A percentile compares a stretch with the other conserved stretches of the same genome.
Evolutionary conservation across 495 filamentous ascomycete genomes (phyloP).

Genomic region (Daldinia bambusicola): DNA sequence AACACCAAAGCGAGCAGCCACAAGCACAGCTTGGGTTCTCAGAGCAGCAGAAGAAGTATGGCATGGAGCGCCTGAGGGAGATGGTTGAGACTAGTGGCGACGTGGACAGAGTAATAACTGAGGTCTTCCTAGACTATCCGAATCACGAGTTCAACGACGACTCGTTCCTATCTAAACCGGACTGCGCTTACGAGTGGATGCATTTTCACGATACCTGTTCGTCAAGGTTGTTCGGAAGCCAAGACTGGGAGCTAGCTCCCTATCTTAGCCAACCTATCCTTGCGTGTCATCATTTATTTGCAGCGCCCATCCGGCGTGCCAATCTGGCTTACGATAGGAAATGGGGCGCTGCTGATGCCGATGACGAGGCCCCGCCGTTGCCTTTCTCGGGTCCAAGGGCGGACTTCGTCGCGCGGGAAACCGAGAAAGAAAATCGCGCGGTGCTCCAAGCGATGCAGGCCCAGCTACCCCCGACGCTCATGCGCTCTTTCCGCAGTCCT

Average conservation of each 20-base stretch:
- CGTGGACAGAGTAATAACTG: constrained; percentile 82
- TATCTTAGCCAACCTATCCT: constrained; percentile 88
- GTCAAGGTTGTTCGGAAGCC: constrained; percentile 73
- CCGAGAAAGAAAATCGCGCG: constrained; percentile 71
- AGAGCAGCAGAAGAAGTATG: constrained; percentile 78
- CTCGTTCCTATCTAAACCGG: constrained; percentile 86
- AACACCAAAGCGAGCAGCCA: constrained; percentile 56
- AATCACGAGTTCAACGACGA: constrained; percentile 92
- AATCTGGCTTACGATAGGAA: constrained; percentile 50
- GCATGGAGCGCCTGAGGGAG: constrained; percentile 81
- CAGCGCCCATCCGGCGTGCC: constrained; percentile 64
- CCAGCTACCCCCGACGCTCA: constrained; percentile 68
- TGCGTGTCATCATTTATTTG: constrained; percentile 93
- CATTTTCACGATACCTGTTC: constrained; percentile 90
- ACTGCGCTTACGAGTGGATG: constrained; percentile 90
- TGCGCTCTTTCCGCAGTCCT: constrained; percentile 78
- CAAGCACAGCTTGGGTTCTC: constrained; percentile 70
- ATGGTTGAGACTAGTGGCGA: constrained; percentile 92
- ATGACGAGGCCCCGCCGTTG: constrained; percentile 66
- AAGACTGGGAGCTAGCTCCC: constrained; percentile 87
- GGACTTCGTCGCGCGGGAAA: constrained; percentile 80
- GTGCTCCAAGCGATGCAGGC: constrained; percentile 63
- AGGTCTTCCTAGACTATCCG: constrained; percentile 84
- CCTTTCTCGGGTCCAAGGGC: constrained; percentile 85
- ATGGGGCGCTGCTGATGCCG: constrained; percentile 56